A percentile compares a stretch with the other conserved stretches of the same genome.
phyloP scores from a whole-genome alignment of 805 yeast genomes.

The Jamesozyma lodderae region DNA sequence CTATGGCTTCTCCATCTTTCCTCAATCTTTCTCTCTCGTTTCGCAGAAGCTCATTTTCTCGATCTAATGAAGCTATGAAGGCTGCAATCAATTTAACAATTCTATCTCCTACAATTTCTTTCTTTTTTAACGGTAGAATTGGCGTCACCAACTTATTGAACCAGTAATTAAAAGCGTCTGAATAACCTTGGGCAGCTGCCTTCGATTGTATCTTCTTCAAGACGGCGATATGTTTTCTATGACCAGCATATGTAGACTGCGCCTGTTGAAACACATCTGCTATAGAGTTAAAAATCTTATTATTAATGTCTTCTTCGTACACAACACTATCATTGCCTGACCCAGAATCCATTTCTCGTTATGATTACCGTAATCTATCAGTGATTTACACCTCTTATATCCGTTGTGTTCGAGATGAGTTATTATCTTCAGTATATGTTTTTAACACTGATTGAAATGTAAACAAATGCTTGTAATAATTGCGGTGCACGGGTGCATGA shows the following conservation, averaged over 20 bases:
- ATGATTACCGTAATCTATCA: no score
- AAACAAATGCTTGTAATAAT: background rate
- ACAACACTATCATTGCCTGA: background rate
- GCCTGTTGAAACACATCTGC: conserved; percentile 74
- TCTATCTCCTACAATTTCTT: conserved; percentile 66
- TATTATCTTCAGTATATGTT: no score
- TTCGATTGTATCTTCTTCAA: conserved; percentile 49
- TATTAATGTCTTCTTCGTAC: conserved; percentile 23
- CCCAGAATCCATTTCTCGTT: background rate
- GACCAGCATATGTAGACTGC: conserved; percentile 65
- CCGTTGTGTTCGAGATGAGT: no score
- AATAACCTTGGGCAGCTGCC: conserved; percentile 43
- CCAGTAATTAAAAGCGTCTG: conserved; percentile 48
- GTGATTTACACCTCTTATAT: no score
- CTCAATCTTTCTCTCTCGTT: conserved; percentile 19
- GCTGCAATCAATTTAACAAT: conserved; percentile 58
- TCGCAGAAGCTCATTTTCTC: conserved; percentile 14
- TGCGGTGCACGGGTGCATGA: background rate
- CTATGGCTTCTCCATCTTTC: conserved; percentile 9
- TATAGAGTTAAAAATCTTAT: conserved; percentile 39
- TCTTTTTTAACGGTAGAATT: conserved; percentile 56
- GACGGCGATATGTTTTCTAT: conserved; percentile 60
- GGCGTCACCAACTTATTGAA: conserved; percentile 58
- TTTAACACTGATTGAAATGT: background rate
- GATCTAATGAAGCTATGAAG: conserved; percentile 43